These are phyloP conservation scores for Triticum urartu DNA, from an alignment of 176 grass and related monocot genomes.

Conservation along the genomic window DNA sequence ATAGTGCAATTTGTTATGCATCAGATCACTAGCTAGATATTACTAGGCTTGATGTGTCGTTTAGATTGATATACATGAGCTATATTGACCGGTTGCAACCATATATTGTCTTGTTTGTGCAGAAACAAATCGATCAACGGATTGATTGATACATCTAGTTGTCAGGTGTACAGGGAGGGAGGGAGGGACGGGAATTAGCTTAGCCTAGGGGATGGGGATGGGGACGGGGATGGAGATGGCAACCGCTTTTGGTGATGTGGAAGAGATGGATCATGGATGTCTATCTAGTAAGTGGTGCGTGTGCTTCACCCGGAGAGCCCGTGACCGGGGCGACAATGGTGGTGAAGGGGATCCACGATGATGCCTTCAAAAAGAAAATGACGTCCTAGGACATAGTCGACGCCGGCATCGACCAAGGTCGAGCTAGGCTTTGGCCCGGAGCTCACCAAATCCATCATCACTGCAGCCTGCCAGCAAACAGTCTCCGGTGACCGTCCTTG, in stretches of 20 bases:
- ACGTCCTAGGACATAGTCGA: too few relatives aligned
- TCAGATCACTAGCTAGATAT: not conserved
- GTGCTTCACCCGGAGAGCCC: not conserved
- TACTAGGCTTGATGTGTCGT: not conserved
- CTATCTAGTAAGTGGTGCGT: conserved; percentile 30
- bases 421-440: too few relatives aligned
- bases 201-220: not conserved
- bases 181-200: not conserved
- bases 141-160: not conserved
- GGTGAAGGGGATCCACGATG: too few relatives aligned
- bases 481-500: too few relatives aligned
- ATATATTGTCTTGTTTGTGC: not conserved
- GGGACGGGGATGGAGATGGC: not conserved
- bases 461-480: too few relatives aligned
- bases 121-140: not conserved
- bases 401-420: too few relatives aligned
- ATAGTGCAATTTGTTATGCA: too few relatives aligned
- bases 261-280: not conserved
- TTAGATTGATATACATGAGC: not conserved
- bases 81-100: too few relatives aligned
- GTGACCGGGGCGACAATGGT: too few relatives aligned
- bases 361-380: too few relatives aligned
- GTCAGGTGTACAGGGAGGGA: not conserved
- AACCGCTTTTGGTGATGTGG: not conserved
- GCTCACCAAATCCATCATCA: too few relatives aligned